Evolutionary conservation across 257 asterid species (phyloP), one percentile per base, ranked within the genome.

Genomic region (Verbascum thapsus): DNA sequence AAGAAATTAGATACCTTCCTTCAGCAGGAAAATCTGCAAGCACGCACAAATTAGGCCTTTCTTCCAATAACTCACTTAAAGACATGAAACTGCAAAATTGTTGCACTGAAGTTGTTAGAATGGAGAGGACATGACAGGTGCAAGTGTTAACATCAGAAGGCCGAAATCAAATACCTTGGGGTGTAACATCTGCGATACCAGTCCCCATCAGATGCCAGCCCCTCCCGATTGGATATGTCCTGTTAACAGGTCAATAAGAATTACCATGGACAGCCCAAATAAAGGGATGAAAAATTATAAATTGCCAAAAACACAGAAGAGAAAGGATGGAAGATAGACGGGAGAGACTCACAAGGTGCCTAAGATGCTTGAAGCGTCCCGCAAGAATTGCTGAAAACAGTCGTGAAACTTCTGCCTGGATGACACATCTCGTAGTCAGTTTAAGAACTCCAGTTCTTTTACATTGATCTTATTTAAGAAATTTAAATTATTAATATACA

Each of bases 181-280:
- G 78, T 80, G 67, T 19, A 82, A 74, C 82, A 69, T 61, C 90
- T 78, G 32, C 47, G 75, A 51, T 74, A 73, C 90, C 97, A 75
- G 70, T 90, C 90, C 26, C 72, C 82, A 32, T 85, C 96, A 51
- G 90, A 81, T 34, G 95, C 92, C 72, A 88, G 78, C 50, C 90
- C 96, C 73, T 83, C 90, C 7, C 83, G 79, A 61, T 85, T 87
- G 39, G 97, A 90, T 68, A 90, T 63, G 69, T 85, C 97, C 96
- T 90, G 79, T 61, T 57, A 34, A 66, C 42, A 70, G 32, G 62
- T n/a, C 43, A 72, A 57, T 18, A 62, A 41, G 7, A 45, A 69
- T 11, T 49, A 73, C 23, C 7, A 41, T 34, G 22, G 4, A 65
- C 37, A 60, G 49, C 52, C 56, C 48, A 58, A 22, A 22, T 20